Evolutionary conservation across 352 stramenopile species (phyloP), one percentile per base, ranked within the genome.

Genomic region (Phytophthora citrophthora): DNA sequence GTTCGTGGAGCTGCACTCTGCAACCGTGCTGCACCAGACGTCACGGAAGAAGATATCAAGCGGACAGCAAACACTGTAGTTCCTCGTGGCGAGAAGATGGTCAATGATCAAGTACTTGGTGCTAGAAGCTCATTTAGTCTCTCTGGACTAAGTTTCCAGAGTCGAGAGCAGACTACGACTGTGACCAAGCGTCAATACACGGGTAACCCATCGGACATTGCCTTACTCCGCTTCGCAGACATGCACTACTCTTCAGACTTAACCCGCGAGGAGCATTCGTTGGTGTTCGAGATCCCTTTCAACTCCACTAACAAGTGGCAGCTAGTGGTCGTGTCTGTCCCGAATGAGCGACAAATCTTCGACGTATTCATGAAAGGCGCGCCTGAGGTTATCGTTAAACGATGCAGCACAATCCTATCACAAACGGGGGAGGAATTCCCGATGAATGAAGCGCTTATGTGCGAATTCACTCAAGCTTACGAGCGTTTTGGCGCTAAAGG

Each of bases 361-460:
- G 76, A 85, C 12, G 64, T 83, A 12, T 76, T 97, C 64, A 94
- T 98, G 71, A 99, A 99, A 77, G 96, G 96, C 39, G 96, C 95
- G 1, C 96, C 96, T 8, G 95, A 99, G 66, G 83, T 93, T 16
- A 90, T 99, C 59, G 68, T 98, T 26, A 78, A 84, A 48, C 74
- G 89, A 36, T 98, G 96, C 74, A 83, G 64, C 32, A 86, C 82
- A 7, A 83, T 85, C 39, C 46, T 97, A 54, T 62, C 46, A 7
- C 29, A 77, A 23, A 83, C 93, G 31, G 90, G 85, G 29, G 40
- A 68, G 15, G 67, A 83, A 31, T 52, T 61, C 9, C 54, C 55
- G n/a, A 72, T 96, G 11, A 68, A 71, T 24, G 54, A 81, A 3
- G 54, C 12, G 20, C 71, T 89, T 40, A 41, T 68, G 12, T 43